Evolutionary conservation across 2,329 filamentous ascomycete species (phyloP), one percentile per base, ranked within the genome.

Genomic region (Alternaria longipes): DNA sequence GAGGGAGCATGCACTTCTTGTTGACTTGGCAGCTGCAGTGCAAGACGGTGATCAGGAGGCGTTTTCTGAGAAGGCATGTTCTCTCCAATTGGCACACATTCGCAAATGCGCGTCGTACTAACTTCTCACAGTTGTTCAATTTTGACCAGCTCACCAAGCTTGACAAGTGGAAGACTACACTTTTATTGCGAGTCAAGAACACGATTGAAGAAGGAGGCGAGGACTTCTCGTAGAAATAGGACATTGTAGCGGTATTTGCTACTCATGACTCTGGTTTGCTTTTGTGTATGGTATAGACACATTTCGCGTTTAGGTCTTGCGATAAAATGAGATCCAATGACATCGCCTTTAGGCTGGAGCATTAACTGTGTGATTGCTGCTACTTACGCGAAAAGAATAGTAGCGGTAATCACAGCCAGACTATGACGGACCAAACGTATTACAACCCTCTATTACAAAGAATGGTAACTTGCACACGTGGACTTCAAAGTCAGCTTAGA

Each of bases 131-230:
- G 71, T 80, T 96, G 65, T 97, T 91, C 84, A 89, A 94, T 78
- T 98, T 88, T 76, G 93, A 97, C 78, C 92, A 96, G 82, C 85
- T 97, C 82, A 95, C 90, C 82, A 95, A 95, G 84, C 82, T 98
- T 74, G 94, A 97, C 77, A 95, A 94, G 83, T 98, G 94, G 94
- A 97, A 97, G 90, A 97, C 92, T 52, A 92, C 90, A 32, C 83
- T 97, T 59, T 80, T 97, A 65, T 82, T 97, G 74, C 87, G 89
- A 70, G 86, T 97, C 73, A 97, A 97, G 89, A 89, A 90, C 72
- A 85, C 85, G 55, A 96, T 97, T 71, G 90, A 94, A 81, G 85
- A 88, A 74, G 83, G 85, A 66, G 87, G 84, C 41, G 89, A 91
- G 67, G 89, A 91, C 72, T 91, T 91, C 72, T 89, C 89, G 64